phyloP scores from a whole-genome alignment of 495 filamentous ascomycete genomes.

The Thozetella sp. region DNA sequence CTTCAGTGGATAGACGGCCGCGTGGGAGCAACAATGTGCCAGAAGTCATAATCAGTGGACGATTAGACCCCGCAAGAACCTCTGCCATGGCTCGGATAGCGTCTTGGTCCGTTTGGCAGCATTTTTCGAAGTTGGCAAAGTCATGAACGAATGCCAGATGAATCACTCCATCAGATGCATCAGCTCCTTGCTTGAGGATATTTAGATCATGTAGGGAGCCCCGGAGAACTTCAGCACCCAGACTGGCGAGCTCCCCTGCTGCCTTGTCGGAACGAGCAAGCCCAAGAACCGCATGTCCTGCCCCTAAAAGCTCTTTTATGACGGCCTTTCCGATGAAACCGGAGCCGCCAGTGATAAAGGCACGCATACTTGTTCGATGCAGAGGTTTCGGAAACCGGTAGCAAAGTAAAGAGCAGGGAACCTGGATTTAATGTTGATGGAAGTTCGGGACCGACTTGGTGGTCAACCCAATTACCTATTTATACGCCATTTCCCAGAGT shows the following conservation, averaged over 20 bases:
- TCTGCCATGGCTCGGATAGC: background rate
- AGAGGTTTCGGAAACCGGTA: background rate
- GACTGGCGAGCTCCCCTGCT: background rate
- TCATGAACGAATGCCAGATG: constrained; percentile 2
- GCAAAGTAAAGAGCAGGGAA: too few species aligned
- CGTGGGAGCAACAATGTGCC: background rate
- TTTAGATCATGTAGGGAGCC: background rate
- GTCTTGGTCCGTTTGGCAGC: background rate
- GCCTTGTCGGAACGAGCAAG: background rate
- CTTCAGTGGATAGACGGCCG: background rate
- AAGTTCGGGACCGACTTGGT: too few species aligned
- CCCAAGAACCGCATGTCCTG: background rate
- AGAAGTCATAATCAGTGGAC: background rate
- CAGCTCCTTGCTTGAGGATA: background rate
- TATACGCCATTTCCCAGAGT: too few species aligned
- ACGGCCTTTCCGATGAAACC: background rate
- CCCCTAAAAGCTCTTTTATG: background rate
- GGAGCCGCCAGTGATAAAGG: background rate
- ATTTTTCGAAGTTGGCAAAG: background rate
- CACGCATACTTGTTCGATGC: too few species aligned
- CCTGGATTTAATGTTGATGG: too few species aligned
- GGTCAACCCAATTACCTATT: too few species aligned
- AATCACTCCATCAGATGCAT: background rate
- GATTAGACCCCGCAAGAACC: background rate
- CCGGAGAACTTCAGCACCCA: background rate